These are phyloP conservation scores for Colletotrichum graminicola DNA, from an alignment of 2,329 filamentous ascomycete genomes.

Conservation along the genomic window DNA sequence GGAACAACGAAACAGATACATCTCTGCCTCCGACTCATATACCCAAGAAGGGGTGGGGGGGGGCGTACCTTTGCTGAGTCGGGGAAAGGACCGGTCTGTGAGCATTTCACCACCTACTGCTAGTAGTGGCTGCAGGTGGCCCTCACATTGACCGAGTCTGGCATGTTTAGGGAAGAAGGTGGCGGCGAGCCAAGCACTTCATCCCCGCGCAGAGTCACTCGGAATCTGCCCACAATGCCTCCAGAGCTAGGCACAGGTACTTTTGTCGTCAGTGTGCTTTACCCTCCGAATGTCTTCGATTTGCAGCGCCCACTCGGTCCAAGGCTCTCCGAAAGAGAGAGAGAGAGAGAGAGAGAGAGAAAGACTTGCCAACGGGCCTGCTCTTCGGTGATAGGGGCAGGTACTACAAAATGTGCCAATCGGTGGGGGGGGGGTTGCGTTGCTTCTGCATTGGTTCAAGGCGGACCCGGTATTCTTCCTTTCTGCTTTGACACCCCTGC, in stretches of 20 bases:
- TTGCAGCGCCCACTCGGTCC: neutral
- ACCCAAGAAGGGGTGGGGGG: neutral
- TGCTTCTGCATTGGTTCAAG: constrained; percentile 10
- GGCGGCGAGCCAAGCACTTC: constrained; percentile 1
- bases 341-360: neutral
- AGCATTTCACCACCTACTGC: constrained; percentile 6
- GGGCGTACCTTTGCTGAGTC: constrained; percentile 9
- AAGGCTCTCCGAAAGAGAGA: neutral
- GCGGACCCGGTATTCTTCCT: neutral
- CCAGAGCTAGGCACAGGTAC: neutral
- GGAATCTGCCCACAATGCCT: neutral
- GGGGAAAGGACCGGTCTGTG: neutral
- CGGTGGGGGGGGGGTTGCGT: neutral
- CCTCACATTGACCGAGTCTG: constrained; percentile 6
- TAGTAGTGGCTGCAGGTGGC: constrained; percentile 12
- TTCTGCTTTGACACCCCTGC: constrained; percentile 1
- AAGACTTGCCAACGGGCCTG: constrained; percentile 6
- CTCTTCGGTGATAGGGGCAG: constrained; percentile 14
- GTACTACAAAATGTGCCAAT: constrained; percentile 31
- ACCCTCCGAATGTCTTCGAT: neutral
- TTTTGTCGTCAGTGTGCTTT: neutral
- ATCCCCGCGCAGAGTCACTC: constrained; percentile 6
- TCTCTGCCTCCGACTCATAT: constrained; percentile 15
- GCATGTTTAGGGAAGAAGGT: constrained; percentile 19
- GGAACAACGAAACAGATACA: constrained; percentile 24